Conservation (phyloP, 768 basidiomycete species). For the Gymnopilus dilepis region DNA sequence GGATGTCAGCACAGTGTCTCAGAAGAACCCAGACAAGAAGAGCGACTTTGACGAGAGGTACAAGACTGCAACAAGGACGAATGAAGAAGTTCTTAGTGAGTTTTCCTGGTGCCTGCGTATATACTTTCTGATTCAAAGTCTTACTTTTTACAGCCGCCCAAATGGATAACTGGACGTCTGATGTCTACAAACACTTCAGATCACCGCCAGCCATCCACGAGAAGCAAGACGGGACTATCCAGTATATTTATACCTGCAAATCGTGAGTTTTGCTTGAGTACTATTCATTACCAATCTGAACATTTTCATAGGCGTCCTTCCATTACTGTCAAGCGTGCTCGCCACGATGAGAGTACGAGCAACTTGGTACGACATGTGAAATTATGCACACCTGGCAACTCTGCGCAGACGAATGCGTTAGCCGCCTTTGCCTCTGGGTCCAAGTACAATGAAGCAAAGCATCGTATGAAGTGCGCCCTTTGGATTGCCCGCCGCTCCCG, state of each 20-base stretch:
- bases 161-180: neutral
- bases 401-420: constrained; percentile 12
- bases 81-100: too few species aligned
- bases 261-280: neutral
- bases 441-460: constrained; percentile 19
- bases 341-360: constrained; percentile 27
- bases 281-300: neutral
- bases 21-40: constrained; percentile 24
- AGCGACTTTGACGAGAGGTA: constrained; percentile 18
- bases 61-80: too few species aligned
- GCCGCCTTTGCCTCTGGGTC: constrained; percentile 19
- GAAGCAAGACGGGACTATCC: constrained; percentile 6
- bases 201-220: constrained; percentile 18
- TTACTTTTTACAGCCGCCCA: neutral
- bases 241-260: constrained; percentile 21
- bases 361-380: constrained; percentile 26
- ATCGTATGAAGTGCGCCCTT: constrained; percentile 34
- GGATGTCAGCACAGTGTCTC: neutral
- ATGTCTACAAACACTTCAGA: constrained; percentile 10
- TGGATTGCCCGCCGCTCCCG: constrained; percentile 41
- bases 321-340: constrained; percentile 13
- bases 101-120: too few species aligned
- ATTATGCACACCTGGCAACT: constrained; percentile 16
- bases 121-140: too few species aligned
- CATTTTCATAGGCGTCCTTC: constrained; percentile 14